Base-by-base conservation (phyloP, 441 rosid species). In the Populus hybrid region DNA sequence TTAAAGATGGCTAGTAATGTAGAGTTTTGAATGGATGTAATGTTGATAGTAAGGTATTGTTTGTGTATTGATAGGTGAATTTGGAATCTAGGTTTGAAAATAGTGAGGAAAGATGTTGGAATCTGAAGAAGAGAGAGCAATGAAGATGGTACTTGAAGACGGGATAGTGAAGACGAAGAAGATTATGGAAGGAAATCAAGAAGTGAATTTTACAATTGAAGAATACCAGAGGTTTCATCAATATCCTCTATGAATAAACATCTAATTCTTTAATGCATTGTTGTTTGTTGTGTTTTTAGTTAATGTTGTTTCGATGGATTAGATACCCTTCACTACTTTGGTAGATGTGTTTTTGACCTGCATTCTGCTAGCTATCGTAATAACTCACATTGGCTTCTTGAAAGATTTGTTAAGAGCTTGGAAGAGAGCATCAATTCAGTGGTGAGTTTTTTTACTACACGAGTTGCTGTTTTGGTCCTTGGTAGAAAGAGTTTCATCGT, bases 161-260 rank as follows among this genome's bases (percentile, higher is more conserved):
- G 88, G 79, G 8, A 82, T 86, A 16, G 8, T n/a, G 73, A 86
- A 84, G 82, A 77, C 80, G 3, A 82, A 72, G 78, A 82, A 76
- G 82, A 75, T 84, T 70, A 71, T 86, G 34, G 82, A 83, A 80
- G 86, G 86, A 28, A 20, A 67, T 71, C 85, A 82, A 11, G 85
- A 82, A 70, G 76, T 77, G 16, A 79, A 46, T 77, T 82, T 86
- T 71, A 77, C 77, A 42, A 72, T 42, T 1, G 86, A 81, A 71
- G 86, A 85, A 69, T 71, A 71, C 75, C 75, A 72, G 70, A 80
- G 36, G 74, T 69, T 70, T 40, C 79, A 86, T 79, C 50, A 75
- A 67, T 73, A 73, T 73, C 76, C 69, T 73, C 21, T 28, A 26
- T 71, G 28, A 26, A 53, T 36, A 11, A 8, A 46, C 14, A 46